Evolutionary conservation across 257 asterid species (phyloP).

Genomic region (Plantago elongata): DNA sequence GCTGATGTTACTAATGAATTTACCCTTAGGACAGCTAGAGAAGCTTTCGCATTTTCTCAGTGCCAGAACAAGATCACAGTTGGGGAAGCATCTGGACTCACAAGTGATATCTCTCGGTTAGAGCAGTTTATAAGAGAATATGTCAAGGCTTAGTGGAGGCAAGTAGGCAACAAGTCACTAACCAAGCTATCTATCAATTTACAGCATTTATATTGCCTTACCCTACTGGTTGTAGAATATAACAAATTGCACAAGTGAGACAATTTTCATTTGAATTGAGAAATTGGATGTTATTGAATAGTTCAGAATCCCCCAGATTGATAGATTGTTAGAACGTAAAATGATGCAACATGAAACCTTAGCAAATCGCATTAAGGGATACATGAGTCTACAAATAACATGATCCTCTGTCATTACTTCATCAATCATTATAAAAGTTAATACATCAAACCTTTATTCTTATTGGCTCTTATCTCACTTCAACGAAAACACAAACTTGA

Average conservation of each 20-base stretch:
- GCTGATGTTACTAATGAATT: slow-evolving; percentile 65
- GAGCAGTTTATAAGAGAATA: slow-evolving; percentile 69
- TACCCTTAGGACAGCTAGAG: slow-evolving; percentile 67
- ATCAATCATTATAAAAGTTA: too few species aligned
- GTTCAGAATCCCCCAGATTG: not conserved
- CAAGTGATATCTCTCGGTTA: slow-evolving; percentile 52
- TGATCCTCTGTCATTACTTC: too few species aligned
- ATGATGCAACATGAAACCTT: too few species aligned
- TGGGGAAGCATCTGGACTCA: slow-evolving; percentile 79
- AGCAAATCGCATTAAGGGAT: too few species aligned
- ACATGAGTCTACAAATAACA: too few species aligned
- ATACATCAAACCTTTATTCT: too few species aligned
- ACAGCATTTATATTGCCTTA: not conserved
- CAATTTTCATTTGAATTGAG: slow-evolving; percentile 10
- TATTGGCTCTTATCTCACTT: too few species aligned
- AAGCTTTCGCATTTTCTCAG: slow-evolving; percentile 68
- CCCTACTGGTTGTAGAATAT: not conserved
- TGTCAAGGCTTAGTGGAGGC: slow-evolving; percentile 41
- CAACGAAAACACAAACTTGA: slow-evolving; percentile 40
- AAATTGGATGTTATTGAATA: slow-evolving; percentile 4
- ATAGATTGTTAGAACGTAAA: too few species aligned
- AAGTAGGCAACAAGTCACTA: too few species aligned
- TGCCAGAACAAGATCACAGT: slow-evolving; percentile 60
- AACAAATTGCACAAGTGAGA: slow-evolving; percentile 4
- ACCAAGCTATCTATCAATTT: slow-evolving; percentile 8